A percentile compares a stretch with the other conserved stretches of the same genome.
These are phyloP conservation scores for Fragaria nilgerrensis DNA, from an alignment of 306 rosid species.

Conservation along the genomic window DNA sequence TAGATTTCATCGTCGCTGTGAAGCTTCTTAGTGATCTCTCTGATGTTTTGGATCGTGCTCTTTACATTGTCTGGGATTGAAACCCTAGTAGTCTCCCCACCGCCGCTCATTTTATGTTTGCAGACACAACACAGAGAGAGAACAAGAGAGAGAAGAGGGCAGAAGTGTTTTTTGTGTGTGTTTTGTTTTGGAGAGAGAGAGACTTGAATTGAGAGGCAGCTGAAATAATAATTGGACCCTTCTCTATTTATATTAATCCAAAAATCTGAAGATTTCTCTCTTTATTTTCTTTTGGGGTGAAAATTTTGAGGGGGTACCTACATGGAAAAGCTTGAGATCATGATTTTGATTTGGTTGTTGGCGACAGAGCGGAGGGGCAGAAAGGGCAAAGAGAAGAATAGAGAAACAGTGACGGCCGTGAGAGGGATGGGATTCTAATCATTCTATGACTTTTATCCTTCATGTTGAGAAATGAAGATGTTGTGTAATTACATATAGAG, in stretches of 20 bases:
- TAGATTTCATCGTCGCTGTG: slow-evolving; percentile 88
- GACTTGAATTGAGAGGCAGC: slow-evolving; percentile 13
- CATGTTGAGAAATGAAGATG: neutral
- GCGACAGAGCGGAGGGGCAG: neutral
- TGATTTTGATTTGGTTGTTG: slow-evolving; percentile 4
- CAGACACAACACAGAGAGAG: neutral
- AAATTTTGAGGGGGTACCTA: neutral
- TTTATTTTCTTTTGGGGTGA: neutral
- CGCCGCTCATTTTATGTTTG: slow-evolving; percentile 44
- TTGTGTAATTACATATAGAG: neutral
- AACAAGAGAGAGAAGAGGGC: neutral
- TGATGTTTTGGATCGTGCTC: slow-evolving; percentile 53
- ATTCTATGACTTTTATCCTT: neutral
- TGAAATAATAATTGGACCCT: neutral
- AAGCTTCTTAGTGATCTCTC: slow-evolving; percentile 77
- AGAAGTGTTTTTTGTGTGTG: slow-evolving; percentile 4
- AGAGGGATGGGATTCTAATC: neutral
- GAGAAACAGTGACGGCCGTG: slow-evolving; percentile 6
- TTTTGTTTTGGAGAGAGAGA: slow-evolving; percentile 1
- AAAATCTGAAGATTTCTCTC: neutral
- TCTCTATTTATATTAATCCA: slow-evolving; percentile 6
- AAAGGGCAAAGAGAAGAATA: neutral
- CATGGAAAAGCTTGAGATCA: neutral
- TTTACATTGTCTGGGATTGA: slow-evolving; percentile 63
- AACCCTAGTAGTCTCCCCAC: slow-evolving; percentile 72